Evolutionary conservation across 768 basidiomycete species (phyloP), one percentile per base, ranked within the genome.

Genomic region (Podaxis sp.): DNA sequence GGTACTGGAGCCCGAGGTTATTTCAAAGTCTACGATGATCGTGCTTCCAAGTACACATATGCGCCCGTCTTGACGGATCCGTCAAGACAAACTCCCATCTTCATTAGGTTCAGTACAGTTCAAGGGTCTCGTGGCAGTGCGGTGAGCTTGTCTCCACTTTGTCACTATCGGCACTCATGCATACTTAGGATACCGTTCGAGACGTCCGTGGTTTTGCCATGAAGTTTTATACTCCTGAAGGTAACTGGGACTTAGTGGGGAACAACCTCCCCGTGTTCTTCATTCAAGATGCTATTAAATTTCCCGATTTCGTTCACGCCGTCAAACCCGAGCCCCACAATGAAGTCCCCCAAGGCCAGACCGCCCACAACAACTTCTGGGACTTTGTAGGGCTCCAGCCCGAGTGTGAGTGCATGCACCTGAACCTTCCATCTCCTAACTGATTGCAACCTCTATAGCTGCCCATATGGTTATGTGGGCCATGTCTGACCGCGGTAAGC

Each of bases 221-320:
- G 57, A 88, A 93, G 69, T 86, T 94, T 67, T 94, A 93, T 72
- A 93, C 94, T 0, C 72, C 86, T 1, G 90, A 94, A 72, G 93
- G 93, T 3, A 93, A 91, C 66, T 91, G 89, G 89, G 93, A 95
- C 69, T 75, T 96, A 37, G 93, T 94, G 38, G 90, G 86, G n/a
- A 91, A 93, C 68, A 80, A 93, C 66, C 87, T 91, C 38, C 90
- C 93, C 7, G 85, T 94, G 22, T 92, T 93, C 78, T 88, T 91
- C 75, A 87, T 94, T 55, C 88, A 89, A 69, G 88, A 90, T 63
- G 85, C 86, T 1, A 86, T 93, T 73, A 90, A 94, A 72, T 95
- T 95, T 71, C 89, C 90, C 13, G 93, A 96, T 69, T 75, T 95
- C 56, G 79, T 94, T 37, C 94, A 95, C 70, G 88, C 93, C 4